These are phyloP conservation scores for Phialemoniopsis sp. DNA, from an alignment of 2,329 filamentous ascomycete species.

Conservation along the genomic window DNA sequence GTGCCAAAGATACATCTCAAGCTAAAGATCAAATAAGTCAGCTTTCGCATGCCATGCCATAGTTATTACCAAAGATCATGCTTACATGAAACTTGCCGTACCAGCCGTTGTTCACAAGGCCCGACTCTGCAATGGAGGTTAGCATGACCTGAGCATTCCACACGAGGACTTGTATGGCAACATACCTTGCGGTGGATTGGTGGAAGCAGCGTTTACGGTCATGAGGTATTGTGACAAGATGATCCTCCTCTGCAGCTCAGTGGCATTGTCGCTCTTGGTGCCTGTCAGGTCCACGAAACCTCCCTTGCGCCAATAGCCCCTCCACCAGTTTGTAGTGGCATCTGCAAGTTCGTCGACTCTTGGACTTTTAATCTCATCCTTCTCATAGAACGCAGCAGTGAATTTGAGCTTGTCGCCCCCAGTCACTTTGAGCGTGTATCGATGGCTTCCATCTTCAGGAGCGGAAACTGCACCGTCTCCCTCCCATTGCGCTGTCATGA, in stretches of 20 bases:
- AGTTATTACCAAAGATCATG: background rate
- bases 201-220: slow-evolving; percentile 46
- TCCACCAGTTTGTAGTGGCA: slow-evolving; percentile 38
- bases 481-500: slow-evolving; percentile 31
- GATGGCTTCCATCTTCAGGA: slow-evolving; percentile 30
- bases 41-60: background rate
- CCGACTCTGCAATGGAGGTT: slow-evolving; percentile 16
- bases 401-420: slow-evolving; percentile 19
- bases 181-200: slow-evolving; percentile 39
- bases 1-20: slow-evolving; percentile 54
- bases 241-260: slow-evolving; percentile 46
- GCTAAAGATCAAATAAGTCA: slow-evolving; percentile 12
- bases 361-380: slow-evolving; percentile 12
- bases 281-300: slow-evolving; percentile 46
- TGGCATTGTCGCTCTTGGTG: slow-evolving; percentile 31
- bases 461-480: slow-evolving; percentile 23
- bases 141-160: background rate
- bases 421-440: slow-evolving; percentile 30
- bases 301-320: slow-evolving; percentile 42
- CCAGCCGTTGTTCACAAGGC: slow-evolving; percentile 51
- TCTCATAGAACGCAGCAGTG: slow-evolving; percentile 24
- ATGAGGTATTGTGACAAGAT: slow-evolving; percentile 50
- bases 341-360: slow-evolving; percentile 18
- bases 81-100: slow-evolving; percentile 49
- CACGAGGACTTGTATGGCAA: background rate